Evolutionary conservation across 148 eudicot species (phyloP).

Genomic region (Vaccinium darrowii): DNA sequence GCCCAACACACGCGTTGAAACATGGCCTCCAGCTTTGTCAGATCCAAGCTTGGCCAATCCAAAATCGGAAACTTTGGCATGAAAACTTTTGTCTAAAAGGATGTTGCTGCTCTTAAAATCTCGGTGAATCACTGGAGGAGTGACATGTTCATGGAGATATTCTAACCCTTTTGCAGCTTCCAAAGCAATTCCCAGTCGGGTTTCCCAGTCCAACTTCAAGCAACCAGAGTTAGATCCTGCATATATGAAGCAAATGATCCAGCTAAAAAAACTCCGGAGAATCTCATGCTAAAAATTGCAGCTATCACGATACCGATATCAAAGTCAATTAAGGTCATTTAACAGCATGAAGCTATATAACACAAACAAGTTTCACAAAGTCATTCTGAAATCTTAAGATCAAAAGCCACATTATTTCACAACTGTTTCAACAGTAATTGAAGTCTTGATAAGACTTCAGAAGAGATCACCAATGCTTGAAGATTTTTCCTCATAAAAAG

Average conservation of each 20-base stretch:
- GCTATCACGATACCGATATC: background rate
- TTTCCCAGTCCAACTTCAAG: constrained; percentile 75
- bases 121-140: constrained; percentile 92
- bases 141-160: constrained; percentile 91
- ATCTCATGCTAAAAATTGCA: background rate
- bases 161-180: constrained; percentile 97
- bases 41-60: constrained; percentile 97
- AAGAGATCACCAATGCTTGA: background rate
- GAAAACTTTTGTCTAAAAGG: constrained; percentile 74
- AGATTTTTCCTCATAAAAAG: background rate
- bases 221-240: constrained; percentile 56
- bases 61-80: constrained; percentile 95
- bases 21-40: constrained; percentile 92
- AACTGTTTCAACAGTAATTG: background rate
- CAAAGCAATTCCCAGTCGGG: constrained; percentile 72
- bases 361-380: no score
- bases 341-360: background rate
- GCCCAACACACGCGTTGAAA: constrained; percentile 90
- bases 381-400: background rate
- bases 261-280: background rate
- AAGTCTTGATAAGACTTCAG: background rate
- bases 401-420: constrained; percentile 1
- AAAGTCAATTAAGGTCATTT: background rate
- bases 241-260: background rate
- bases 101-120: constrained; percentile 97